These are phyloP conservation scores for Colletotrichum noveboracense DNA, from an alignment of 2,329 filamentous ascomycete genomes.

Conservation along the genomic window DNA sequence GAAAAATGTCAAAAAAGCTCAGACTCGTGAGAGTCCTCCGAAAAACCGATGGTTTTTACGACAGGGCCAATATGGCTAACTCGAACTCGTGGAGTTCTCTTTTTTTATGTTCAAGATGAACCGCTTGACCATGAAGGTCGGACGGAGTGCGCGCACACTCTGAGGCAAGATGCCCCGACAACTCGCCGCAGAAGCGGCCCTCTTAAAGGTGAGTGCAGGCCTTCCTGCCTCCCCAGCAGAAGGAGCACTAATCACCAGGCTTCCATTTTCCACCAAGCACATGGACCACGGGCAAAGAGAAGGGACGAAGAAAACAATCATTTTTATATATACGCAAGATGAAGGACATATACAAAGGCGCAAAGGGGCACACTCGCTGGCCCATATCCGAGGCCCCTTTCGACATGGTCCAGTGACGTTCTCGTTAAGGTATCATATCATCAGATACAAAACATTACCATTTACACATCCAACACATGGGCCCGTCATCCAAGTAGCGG, in stretches of 20 bases:
- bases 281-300: not conserved
- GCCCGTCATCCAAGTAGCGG: not conserved
- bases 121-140: not conserved
- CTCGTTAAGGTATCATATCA: not conserved
- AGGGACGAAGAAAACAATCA: not conserved
- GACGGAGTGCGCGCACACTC: not conserved
- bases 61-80: not conserved
- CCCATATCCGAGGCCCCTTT: not conserved
- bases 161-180: not conserved
- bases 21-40: not conserved
- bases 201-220: not conserved
- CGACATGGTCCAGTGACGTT: not conserved
- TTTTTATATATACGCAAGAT: not conserved
- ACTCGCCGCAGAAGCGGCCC: not conserved
- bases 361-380: not conserved
- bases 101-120: not conserved
- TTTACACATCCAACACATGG: not conserved
- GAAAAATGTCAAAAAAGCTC: not conserved
- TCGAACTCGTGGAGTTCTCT: not conserved
- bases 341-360: not conserved
- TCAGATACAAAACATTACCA: slow-evolving; percentile 2
- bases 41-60: not conserved
- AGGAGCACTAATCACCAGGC: not conserved
- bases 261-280: not conserved
- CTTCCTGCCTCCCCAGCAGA: not conserved